A percentile compares a stretch with the other conserved stretches of the same genome.
These are phyloP conservation scores for Peronospora belbahrii DNA, from an alignment of 352 stramenopile genomes.

Conservation along the genomic window DNA sequence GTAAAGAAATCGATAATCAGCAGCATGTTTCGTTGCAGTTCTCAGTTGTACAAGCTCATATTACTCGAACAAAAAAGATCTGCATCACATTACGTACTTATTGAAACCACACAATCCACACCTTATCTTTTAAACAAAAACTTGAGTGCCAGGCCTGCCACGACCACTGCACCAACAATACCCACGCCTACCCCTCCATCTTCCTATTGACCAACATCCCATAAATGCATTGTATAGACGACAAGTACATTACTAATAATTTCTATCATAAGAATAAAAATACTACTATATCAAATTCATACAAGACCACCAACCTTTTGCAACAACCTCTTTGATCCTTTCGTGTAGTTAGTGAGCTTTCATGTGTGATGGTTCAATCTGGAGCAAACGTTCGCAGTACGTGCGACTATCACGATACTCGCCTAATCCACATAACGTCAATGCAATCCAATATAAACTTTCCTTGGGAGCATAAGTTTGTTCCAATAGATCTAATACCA, in stretches of 20 bases:
- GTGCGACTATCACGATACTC: conserved; percentile 60
- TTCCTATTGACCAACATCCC: conserved; percentile 24
- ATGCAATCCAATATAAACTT: conserved; percentile 73
- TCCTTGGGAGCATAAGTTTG: conserved; percentile 44
- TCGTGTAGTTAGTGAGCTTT: conserved; percentile 65
- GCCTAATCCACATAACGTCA: conserved; percentile 58
- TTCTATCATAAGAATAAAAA: no score
- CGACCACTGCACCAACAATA: conserved; percentile 61
- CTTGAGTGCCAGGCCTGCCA: conserved; percentile 64
- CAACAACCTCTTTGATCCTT: conserved; percentile 61
- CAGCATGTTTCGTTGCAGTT: no score
- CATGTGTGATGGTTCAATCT: conserved; percentile 60
- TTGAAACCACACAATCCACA: conserved; percentile 4
- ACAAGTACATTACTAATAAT: no score
- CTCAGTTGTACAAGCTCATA: no score
- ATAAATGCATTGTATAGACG: no score
- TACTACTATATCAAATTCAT: no score
- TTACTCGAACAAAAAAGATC: no score
- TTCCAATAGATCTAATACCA: conserved; percentile 49
- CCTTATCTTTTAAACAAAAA: conserved; percentile 68
- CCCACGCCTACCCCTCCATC: conserved; percentile 60
- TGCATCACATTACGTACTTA: no score
- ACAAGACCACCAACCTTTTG: conserved; percentile 43
- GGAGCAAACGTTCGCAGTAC: conserved; percentile 69
- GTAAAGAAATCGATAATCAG: neutral